These are phyloP conservation scores for Annulohypoxylon truncatum DNA, from an alignment of 2,329 filamentous ascomycete species.

Conservation along the genomic window DNA sequence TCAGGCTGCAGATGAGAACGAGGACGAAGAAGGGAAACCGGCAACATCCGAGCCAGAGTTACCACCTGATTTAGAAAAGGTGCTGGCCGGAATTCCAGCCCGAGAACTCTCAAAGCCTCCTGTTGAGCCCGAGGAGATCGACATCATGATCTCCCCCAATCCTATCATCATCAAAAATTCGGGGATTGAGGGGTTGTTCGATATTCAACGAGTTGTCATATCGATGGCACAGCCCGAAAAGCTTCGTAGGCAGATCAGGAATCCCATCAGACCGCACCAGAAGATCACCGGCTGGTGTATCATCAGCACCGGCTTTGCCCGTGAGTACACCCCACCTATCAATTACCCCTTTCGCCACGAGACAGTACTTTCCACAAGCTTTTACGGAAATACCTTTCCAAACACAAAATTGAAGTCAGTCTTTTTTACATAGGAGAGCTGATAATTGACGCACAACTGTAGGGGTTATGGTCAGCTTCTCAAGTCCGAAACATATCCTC, in stretches of 20 bases:
- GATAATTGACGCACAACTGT: neutral
- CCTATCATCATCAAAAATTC: conserved; percentile 45
- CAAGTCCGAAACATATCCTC: conserved; percentile 45
- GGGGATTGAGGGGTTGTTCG: conserved; percentile 40
- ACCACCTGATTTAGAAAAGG: conserved; percentile 21
- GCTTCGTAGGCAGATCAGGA: conserved; percentile 44
- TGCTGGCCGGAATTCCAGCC: conserved; percentile 24
- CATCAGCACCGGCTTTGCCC: conserved; percentile 49
- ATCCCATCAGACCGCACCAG: conserved; percentile 43
- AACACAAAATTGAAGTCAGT: neutral
- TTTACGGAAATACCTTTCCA: neutral
- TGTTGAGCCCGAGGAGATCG: conserved; percentile 20
- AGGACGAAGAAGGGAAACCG: neutral
- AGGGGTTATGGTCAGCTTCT: conserved; percentile 47
- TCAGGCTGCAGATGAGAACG: neutral
- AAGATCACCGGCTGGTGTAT: conserved; percentile 49
- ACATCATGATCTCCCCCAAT: conserved; percentile 50
- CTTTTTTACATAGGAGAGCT: neutral
- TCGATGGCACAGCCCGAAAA: conserved; percentile 52
- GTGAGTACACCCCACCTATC: conserved; percentile 1
- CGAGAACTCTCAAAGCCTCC: conserved; percentile 19
- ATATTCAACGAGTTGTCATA: conserved; percentile 59
- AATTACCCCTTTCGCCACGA: neutral
- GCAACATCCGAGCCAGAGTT: conserved; percentile 5
- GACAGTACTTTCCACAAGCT: neutral